These are phyloP conservation scores for Metschnikowia continentalis DNA, from an alignment of 805 yeast genomes.

Conservation along the genomic window DNA sequence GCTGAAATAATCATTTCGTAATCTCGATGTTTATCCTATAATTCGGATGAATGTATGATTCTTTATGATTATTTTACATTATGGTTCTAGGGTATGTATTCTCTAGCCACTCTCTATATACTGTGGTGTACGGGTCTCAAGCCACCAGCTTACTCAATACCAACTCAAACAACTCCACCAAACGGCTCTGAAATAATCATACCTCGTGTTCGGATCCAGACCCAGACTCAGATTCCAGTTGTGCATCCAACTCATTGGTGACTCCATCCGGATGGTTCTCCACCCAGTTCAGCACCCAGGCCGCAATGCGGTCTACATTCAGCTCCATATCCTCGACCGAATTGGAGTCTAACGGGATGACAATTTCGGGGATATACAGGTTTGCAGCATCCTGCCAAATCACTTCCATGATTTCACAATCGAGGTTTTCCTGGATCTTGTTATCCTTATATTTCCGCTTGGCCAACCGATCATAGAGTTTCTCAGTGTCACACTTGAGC, in stretches of 20 bases:
- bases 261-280: slow-evolving; percentile 54
- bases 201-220: too few species aligned
- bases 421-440: slow-evolving; percentile 87
- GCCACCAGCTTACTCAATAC: too few species aligned
- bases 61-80: too few species aligned
- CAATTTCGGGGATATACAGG: slow-evolving; percentile 71
- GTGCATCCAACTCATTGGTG: slow-evolving; percentile 41
- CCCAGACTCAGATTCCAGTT: too few species aligned
- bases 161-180: too few species aligned
- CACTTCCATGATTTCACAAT: slow-evolving; percentile 96
- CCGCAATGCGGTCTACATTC: slow-evolving; percentile 70
- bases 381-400: slow-evolving; percentile 83
- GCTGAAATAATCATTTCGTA: too few species aligned
- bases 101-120: too few species aligned
- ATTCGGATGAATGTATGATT: too few species aligned
- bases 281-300: slow-evolving; percentile 78
- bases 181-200: too few species aligned
- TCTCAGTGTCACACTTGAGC: slow-evolving; percentile 68
- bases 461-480: slow-evolving; percentile 69
- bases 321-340: slow-evolving; percentile 70
- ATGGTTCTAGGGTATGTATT: too few species aligned
- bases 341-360: slow-evolving; percentile 75
- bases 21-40: too few species aligned
- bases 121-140: too few species aligned
- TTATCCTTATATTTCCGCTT: slow-evolving; percentile 74